Percentiles rank a stretch among this genome's conserved stretches.
phyloP scores from a whole-genome alignment of 2,329 filamentous ascomycete species.

The Botrytis tulipae region DNA sequence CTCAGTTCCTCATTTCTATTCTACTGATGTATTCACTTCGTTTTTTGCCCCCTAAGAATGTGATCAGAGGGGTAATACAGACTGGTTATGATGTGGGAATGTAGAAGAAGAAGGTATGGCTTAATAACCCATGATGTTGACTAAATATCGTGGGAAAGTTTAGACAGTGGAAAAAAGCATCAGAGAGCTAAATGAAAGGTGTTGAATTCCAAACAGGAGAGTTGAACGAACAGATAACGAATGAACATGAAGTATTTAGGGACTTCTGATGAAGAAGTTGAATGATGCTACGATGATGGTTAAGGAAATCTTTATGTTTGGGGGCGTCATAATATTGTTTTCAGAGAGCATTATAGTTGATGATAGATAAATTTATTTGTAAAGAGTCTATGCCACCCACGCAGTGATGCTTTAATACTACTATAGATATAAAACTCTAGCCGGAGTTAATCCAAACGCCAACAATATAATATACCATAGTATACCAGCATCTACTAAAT shows the following conservation, averaged over 20 bases:
- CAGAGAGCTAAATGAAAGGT: not conserved
- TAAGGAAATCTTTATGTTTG: not conserved
- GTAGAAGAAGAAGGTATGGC: not conserved
- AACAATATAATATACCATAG: not conserved
- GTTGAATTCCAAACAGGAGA: not conserved
- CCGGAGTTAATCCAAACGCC: conserved; percentile 9
- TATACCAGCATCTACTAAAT: not conserved
- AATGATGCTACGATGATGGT: not conserved
- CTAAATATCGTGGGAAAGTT: not conserved
- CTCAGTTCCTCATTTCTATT: not conserved
- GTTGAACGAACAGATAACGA: not conserved
- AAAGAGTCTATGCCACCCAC: conserved; percentile 12
- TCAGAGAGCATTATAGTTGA: not conserved
- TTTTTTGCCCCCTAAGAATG: not conserved
- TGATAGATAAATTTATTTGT: not conserved
- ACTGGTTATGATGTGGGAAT: not conserved
- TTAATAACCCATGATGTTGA: not conserved
- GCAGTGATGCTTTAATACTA: conserved; percentile 15
- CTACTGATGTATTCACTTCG: not conserved
- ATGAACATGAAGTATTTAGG: not conserved
- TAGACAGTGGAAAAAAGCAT: not conserved
- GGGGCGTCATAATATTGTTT: not conserved
- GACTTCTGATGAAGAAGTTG: not conserved
- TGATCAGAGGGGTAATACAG: not conserved
- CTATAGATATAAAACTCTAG: not conserved